Base-by-base conservation (phyloP, 768 basidiomycete genomes). In the Thelephora ganbajun region DNA sequence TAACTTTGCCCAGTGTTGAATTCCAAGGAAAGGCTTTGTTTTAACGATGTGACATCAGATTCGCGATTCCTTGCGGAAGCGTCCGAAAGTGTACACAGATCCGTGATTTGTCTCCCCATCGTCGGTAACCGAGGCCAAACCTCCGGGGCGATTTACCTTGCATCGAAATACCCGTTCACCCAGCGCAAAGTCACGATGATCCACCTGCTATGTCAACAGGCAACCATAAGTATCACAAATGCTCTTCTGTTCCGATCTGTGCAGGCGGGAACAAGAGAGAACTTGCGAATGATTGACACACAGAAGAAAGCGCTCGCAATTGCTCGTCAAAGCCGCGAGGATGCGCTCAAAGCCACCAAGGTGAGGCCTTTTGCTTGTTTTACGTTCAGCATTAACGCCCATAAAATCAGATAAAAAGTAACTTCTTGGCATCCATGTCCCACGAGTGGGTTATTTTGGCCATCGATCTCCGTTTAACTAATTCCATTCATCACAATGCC, bases 61-160 rank as follows among this genome's bases (percentile, higher is more conserved):
- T 72, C 80, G 5, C 75, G 79, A 33, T 84, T 83, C 58, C 73
- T 79, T 1, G 72, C 80, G 2, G 81, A 83, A 59, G 77, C 80
- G 13, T 70, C 70, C 22, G 78, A 80, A 56, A 77, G 77, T 14
- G 58, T 60, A 6, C 68, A 78, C 56, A 70, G 76, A 36, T 79
- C 79, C 20, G 74, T 81, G 12, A 69, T 83, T 22, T 83, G 81
- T 58, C 62, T 83, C 6, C 81, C 81, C 0, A 80, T 83, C 44
- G 79, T 80, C 59, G 79, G 81, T 57, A 83, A 83, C 53, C 73
- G 81, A 20, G 79, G 79, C 6, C 81, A 85, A 57, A 83, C 80
- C 2, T 83, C 82, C 57, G 81, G 81, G 18, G 79, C 76, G 18
- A 69, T 81, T 33, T 85, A 80, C 54, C 65, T 82, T 33, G 76